A percentile compares a stretch with the other conserved stretches of the same genome.
Evolutionary conservation across 495 filamentous ascomycete genomes (phyloP).

Genomic region (Parathielavia appendiculata): DNA sequence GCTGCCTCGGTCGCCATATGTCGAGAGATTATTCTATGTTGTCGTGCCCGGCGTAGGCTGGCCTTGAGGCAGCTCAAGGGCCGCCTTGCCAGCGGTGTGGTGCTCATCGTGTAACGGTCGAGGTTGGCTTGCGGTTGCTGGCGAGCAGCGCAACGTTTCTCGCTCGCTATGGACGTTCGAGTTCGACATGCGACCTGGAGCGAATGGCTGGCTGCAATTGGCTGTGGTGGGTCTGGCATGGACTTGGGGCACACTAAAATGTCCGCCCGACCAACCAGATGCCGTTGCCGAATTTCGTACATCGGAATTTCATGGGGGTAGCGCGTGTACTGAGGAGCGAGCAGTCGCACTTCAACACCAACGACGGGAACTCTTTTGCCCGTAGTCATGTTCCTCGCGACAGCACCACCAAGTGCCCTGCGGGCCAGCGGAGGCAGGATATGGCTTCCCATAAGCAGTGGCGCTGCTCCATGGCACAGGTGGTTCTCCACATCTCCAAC

Average conservation of each 20-base stretch:
- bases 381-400: constrained; percentile 23
- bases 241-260: constrained; percentile 13
- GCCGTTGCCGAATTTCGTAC: background rate
- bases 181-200: background rate
- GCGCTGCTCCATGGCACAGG: constrained; percentile 14
- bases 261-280: background rate
- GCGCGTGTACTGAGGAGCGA: background rate
- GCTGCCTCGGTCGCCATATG: constrained; percentile 35
- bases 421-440: constrained; percentile 18
- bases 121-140: too few species aligned
- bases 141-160: background rate
- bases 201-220: constrained; percentile 1
- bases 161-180: constrained; percentile 1
- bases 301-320: background rate
- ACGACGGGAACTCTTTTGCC: background rate
- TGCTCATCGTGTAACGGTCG: constrained; percentile 49
- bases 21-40: constrained; percentile 36
- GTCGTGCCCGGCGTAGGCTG: constrained; percentile 44
- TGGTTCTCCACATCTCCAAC: constrained; percentile 24
- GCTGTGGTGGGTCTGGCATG: background rate
- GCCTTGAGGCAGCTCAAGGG: constrained; percentile 64
- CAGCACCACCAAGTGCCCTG: constrained; percentile 17
- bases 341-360: background rate
- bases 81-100: constrained; percentile 50
- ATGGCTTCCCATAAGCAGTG: constrained; percentile 12